A percentile compares a stretch with the other conserved stretches of the same genome.
These are phyloP conservation scores for Xeromyces bisporus DNA, from an alignment of 495 filamentous ascomycete species.

Conservation along the genomic window DNA sequence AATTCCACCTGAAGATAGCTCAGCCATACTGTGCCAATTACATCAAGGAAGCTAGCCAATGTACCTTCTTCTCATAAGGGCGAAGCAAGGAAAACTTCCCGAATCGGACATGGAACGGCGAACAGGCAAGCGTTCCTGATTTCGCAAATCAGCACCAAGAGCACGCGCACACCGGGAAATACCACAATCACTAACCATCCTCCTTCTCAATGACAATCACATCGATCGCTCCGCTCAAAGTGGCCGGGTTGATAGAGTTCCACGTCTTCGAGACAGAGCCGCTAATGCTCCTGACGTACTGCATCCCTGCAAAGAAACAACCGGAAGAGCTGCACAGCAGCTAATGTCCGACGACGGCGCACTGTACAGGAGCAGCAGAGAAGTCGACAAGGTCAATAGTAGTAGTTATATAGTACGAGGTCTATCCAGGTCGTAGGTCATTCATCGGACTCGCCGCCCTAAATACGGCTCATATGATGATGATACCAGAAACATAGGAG, in stretches of 20 bases:
- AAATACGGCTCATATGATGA: conserved; percentile 30
- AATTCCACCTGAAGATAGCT: conserved; percentile 58
- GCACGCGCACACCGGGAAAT: background rate
- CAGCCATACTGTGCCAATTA: no score
- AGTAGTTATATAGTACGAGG: no score
- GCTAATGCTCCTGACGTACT: conserved; percentile 93
- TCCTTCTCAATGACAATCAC: conserved; percentile 97
- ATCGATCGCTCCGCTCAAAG: conserved; percentile 92
- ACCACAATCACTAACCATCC: conserved; percentile 48
- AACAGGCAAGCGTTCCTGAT: conserved; percentile 60
- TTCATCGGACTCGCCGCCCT: conserved; percentile 9
- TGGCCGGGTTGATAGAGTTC: conserved; percentile 98
- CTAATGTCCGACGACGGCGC: no score
- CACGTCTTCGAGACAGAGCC: conserved; percentile 95
- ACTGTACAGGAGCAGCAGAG: no score
- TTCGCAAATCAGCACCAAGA: background rate
- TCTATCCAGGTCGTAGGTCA: no score
- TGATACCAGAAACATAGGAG: conserved; percentile 13
- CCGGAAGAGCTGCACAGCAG: no score
- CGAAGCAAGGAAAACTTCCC: conserved; percentile 94
- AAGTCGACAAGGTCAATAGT: background rate
- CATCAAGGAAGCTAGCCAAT: no score
- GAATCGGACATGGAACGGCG: conserved; percentile 96
- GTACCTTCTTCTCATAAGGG: conserved; percentile 91
- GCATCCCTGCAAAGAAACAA: no score